A percentile compares a stretch with the other conserved stretches of the same genome.
Evolutionary conservation across 768 basidiomycete genomes (phyloP).

Genomic region (Tylopilus sp.): DNA sequence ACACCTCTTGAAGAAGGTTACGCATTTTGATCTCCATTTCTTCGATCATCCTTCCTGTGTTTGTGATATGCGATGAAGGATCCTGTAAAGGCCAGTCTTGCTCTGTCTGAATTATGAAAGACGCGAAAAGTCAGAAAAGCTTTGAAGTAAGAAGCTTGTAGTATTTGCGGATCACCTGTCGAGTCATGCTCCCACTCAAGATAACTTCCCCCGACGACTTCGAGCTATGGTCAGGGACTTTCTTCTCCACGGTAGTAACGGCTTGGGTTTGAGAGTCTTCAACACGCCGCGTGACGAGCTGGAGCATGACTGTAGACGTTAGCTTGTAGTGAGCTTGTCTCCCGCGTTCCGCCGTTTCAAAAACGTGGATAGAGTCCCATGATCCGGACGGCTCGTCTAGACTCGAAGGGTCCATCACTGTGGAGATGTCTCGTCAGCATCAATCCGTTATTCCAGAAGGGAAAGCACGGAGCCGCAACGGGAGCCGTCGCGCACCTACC

Average conservation of each 20-base stretch:
- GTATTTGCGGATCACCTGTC: conserved; percentile 63
- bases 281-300: conserved; percentile 60
- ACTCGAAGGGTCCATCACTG: conserved; percentile 59
- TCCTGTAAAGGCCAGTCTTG: conserved; percentile 84
- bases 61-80: conserved; percentile 80
- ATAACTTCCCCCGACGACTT: conserved; percentile 74
- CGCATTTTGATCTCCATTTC: conserved; percentile 99
- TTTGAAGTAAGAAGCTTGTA: conserved; percentile 5
- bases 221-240: conserved; percentile 41
- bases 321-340: conserved; percentile 95
- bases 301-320: conserved; percentile 96
- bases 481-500: conserved; percentile 41
- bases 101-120: conserved; percentile 56
- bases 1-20: conserved; percentile 84
- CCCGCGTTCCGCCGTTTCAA: conserved; percentile 89
- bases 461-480: conserved; percentile 1
- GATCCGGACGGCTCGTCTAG: conserved; percentile 71
- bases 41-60: conserved; percentile 94
- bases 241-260: conserved; percentile 31
- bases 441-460: neutral
- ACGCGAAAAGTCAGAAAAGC: conserved; percentile 8
- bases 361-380: conserved; percentile 99
- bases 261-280: conserved; percentile 21
- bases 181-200: conserved; percentile 94
- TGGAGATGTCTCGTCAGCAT: conserved; percentile 3